Evolutionary conservation across 768 basidiomycete genomes (phyloP).

Genomic region (Cyclocybe cylindracea): DNA sequence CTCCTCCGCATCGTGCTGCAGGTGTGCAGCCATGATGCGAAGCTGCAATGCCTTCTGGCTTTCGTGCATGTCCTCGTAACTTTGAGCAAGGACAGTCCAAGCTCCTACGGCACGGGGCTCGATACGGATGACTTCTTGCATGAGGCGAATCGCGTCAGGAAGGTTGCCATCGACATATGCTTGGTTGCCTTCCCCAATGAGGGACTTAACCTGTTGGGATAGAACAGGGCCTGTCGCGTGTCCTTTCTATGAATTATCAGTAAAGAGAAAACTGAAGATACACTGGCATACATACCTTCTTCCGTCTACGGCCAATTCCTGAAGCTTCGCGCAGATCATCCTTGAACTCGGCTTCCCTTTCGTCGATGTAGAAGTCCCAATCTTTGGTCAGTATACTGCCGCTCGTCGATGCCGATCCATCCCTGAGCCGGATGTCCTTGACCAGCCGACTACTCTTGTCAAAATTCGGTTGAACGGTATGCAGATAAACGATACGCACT

Average conservation of each 20-base stretch:
- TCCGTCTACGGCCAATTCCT: constrained; percentile 62
- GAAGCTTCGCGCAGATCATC: constrained; percentile 76
- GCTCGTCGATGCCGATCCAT: constrained; percentile 37
- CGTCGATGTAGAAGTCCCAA: constrained; percentile 76
- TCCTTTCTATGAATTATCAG: constrained; percentile 30
- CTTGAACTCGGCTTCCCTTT: constrained; percentile 67
- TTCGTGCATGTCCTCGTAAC: constrained; percentile 74
- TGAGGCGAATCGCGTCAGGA: constrained; percentile 69
- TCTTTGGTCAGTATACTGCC: constrained; percentile 56
- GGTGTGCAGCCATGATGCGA: constrained; percentile 88
- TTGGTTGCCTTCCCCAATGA: constrained; percentile 87
- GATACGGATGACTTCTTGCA: constrained; percentile 92
- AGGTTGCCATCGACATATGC: constrained; percentile 77
- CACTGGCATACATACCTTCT: constrained; percentile 42
- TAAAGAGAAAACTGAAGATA: not conserved
- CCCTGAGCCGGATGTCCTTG: constrained; percentile 58
- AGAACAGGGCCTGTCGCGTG: constrained; percentile 51
- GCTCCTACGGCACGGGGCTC: constrained; percentile 83
- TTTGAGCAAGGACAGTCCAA: constrained; percentile 88
- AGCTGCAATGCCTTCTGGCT: constrained; percentile 75
- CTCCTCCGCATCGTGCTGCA: constrained; percentile 79
- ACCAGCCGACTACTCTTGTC: constrained; percentile 58
- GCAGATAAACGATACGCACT: constrained; percentile 30
- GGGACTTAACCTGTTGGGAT: constrained; percentile 67
- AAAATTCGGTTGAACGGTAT: not conserved